Percentiles rank a stretch among this genome's conserved stretches.
Conservation (phyloP, 306 rosid genomes). For the Begonia masoniana region DNA sequence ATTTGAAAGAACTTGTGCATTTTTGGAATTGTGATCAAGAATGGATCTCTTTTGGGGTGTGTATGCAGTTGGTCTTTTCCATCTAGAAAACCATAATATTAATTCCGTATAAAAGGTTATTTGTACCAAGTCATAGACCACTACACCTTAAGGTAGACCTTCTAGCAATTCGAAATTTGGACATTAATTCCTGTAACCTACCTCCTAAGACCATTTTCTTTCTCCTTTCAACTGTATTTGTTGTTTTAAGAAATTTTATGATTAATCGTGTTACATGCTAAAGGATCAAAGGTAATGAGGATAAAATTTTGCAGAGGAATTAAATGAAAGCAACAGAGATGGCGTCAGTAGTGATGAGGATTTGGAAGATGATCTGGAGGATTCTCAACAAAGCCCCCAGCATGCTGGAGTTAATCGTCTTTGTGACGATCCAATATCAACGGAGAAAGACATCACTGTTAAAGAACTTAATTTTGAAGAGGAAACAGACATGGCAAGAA, state of each 20-base stretch:
- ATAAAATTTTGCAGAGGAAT: conserved; percentile 31
- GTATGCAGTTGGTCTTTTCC: too few relatives aligned
- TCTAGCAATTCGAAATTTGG: too few relatives aligned
- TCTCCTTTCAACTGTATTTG: too few relatives aligned
- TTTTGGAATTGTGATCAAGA: neutral
- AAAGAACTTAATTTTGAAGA: conserved; percentile 55
- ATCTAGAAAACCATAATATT: too few relatives aligned
- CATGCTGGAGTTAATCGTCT: conserved; percentile 25
- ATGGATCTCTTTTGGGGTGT: too few relatives aligned
- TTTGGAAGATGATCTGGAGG: conserved; percentile 25
- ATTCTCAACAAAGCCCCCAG: conserved; percentile 14
- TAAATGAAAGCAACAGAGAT: conserved; percentile 26
- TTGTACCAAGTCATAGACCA: too few relatives aligned
- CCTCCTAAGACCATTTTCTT: too few relatives aligned
- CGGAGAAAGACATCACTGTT: conserved; percentile 26
- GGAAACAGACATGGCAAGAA: conserved; percentile 79
- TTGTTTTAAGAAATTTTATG: too few relatives aligned
- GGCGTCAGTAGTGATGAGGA: conserved; percentile 35
- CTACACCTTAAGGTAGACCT: too few relatives aligned
- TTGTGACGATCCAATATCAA: conserved; percentile 18
- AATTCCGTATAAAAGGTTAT: too few relatives aligned
- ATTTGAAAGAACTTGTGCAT: neutral
- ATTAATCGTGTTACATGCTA: neutral
- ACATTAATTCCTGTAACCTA: too few relatives aligned
- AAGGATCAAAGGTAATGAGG: neutral